Base-by-base conservation (phyloP, 2,329 filamentous ascomycete species). In the Xylaria sp. region DNA sequence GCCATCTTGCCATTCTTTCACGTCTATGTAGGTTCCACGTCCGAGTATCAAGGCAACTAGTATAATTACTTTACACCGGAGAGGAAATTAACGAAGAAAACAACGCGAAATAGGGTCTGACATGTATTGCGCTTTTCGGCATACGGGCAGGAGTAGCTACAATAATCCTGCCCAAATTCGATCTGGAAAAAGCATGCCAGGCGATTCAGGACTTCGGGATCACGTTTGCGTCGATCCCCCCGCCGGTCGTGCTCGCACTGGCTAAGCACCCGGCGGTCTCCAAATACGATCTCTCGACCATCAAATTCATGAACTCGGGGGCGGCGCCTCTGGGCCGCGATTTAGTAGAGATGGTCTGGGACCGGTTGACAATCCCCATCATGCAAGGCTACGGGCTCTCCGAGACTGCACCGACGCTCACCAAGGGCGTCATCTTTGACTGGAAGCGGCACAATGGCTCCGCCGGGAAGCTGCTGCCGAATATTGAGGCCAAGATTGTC, bases 341-440 rank as follows among this genome's bases (percentile, higher is more conserved):
- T 66, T 84, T 98, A 2, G 90, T 94, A 1, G 87, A 92, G 58
- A 84, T 87, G 8, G 86, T 95, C 2, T 91, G 92, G 81, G 77
- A 85, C 19, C 87, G 93, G 7, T 86, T 95, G 61, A 87, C 87
- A 54, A 83, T 96, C 19, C 89, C 89, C 2, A 87, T 97, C 64
- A 97, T 97, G 81, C 94, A 98, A 78, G 94, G 92, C 17, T 98
- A 97, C 73, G 94, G 94, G 0, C 83, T 98, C 4, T 92, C 89
- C 4, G 94, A 98, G 79, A 96, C 92, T 14, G 89, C 89, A 25
- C 93, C 94, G 0, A 90, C 88, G 1, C 91, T 92, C 0, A 89
- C 92, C 69, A 86, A 87, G 9, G 92, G 93, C 76, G 79, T 83
- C 7, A 89, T 91, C 81, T 85, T 87, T 37, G 89, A 92, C 68